Evolutionary conservation across 306 rosid species (phyloP).

Genomic region (Casuarina glauca): DNA sequence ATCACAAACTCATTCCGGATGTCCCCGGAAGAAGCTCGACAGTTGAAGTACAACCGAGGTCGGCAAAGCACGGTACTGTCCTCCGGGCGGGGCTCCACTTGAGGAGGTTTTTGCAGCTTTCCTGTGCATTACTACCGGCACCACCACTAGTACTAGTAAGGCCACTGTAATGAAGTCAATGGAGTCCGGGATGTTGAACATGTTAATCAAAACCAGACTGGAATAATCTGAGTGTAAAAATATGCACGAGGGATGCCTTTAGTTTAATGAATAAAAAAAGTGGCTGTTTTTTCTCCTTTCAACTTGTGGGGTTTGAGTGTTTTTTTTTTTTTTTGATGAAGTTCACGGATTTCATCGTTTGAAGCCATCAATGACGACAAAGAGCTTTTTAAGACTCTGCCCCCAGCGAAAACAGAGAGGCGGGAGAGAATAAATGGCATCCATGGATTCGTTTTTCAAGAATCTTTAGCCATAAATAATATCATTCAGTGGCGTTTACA

Average conservation of each 20-base stretch:
- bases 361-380: too few relatives aligned
- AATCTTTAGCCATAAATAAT: too few relatives aligned
- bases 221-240: neutral
- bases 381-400: too few relatives aligned
- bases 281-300: neutral
- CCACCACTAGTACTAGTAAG: neutral
- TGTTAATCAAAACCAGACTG: neutral
- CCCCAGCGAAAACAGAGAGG: too few relatives aligned
- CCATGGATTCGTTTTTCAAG: too few relatives aligned
- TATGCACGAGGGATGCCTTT: neutral
- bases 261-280: neutral
- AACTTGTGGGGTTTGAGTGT: too few relatives aligned
- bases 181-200: neutral
- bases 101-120: neutral
- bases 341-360: too few relatives aligned
- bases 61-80: constrained; percentile 25
- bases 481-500: too few relatives aligned
- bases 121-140: neutral
- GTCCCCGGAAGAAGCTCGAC: constrained; percentile 13
- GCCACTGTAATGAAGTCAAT: neutral
- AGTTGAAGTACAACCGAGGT: constrained; percentile 25
- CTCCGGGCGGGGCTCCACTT: neutral
- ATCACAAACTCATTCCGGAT: constrained; percentile 21
- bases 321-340: too few relatives aligned
- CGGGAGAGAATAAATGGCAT: too few relatives aligned